phyloP scores from a whole-genome alignment of 192 early-diverging fungal genomes.

The Podila horticola region DNA sequence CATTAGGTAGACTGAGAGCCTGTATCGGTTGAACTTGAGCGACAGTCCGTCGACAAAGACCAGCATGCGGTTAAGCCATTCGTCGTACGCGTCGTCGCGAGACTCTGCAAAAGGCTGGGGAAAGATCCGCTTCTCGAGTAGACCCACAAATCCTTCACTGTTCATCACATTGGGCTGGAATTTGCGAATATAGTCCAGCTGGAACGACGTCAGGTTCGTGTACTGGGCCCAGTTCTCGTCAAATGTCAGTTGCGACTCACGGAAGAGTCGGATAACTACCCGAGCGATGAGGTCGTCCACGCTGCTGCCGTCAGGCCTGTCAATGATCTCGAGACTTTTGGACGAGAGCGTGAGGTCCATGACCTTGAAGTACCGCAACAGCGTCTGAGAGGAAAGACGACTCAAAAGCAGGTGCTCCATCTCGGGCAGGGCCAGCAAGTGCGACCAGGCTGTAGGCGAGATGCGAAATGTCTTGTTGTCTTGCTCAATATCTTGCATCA shows the following conservation, averaged over 20 bases:
- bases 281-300: conserved; percentile 13
- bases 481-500: conserved; percentile 8
- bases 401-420: conserved; percentile 1
- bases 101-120: conserved; percentile 1
- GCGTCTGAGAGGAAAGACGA: not conserved
- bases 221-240: not conserved
- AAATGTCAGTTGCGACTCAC: conserved; percentile 11
- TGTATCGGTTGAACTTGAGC: conserved; percentile 41
- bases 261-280: conserved; percentile 10
- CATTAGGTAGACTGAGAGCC: conserved; percentile 36
- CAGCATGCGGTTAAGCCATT: conserved; percentile 33
- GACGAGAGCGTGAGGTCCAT: conserved; percentile 10
- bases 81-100: not conserved
- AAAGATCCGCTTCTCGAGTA: conserved; percentile 26
- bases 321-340: conserved; percentile 10
- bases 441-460: conserved; percentile 12
- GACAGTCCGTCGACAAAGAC: conserved; percentile 27
- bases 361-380: conserved; percentile 5
- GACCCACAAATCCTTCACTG: conserved; percentile 37
- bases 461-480: not conserved
- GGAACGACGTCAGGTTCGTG: conserved; percentile 9
- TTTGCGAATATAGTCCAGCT: conserved; percentile 15
- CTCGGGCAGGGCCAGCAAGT: conserved; percentile 18
- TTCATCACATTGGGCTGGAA: conserved; percentile 6
- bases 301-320: conserved; percentile 5